A percentile compares a stretch with the other conserved stretches of the same genome.
Evolutionary conservation across 306 rosid genomes (phyloP).

Genomic region (Mucuna pruriens): DNA sequence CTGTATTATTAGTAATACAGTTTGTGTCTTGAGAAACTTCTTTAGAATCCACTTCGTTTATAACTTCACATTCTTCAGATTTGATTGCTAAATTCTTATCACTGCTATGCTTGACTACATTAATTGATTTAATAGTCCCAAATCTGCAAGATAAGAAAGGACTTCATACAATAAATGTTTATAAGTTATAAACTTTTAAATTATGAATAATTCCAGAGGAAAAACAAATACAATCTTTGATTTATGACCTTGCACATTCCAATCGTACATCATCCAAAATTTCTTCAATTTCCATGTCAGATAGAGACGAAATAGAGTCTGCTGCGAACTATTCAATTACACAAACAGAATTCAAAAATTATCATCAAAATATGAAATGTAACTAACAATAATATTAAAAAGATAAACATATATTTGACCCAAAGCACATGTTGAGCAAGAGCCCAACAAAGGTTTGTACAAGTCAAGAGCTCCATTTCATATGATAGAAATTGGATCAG

Average conservation of each 20-base stretch:
- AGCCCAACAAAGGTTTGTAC: conserved; percentile 8
- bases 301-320: conserved; percentile 53
- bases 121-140: conserved; percentile 78
- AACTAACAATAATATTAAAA: not conserved
- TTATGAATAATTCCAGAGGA: conserved; percentile 28
- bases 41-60: conserved; percentile 38
- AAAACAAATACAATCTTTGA: conserved; percentile 22
- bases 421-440: conserved; percentile 7
- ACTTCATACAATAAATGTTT: conserved; percentile 5
- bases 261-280: conserved; percentile 82
- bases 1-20: conserved; percentile 15
- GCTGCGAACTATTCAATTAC: conserved; percentile 56
- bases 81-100: conserved; percentile 34
- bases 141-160: conserved; percentile 62
- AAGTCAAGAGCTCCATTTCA: not conserved
- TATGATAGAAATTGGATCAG: not conserved
- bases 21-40: conserved; percentile 25
- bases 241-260: conserved; percentile 89
- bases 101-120: conserved; percentile 58
- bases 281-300: conserved; percentile 70
- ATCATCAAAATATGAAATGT: conserved; percentile 37
- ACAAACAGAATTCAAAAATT: conserved; percentile 16
- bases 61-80: conserved; percentile 39
- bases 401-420: not conserved
- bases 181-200: conserved; percentile 10